A percentile compares a stretch with the other conserved stretches of the same genome.
phyloP scores from a whole-genome alignment of 495 filamentous ascomycete genomes.

The Paragyromitra xinjiangensis region DNA sequence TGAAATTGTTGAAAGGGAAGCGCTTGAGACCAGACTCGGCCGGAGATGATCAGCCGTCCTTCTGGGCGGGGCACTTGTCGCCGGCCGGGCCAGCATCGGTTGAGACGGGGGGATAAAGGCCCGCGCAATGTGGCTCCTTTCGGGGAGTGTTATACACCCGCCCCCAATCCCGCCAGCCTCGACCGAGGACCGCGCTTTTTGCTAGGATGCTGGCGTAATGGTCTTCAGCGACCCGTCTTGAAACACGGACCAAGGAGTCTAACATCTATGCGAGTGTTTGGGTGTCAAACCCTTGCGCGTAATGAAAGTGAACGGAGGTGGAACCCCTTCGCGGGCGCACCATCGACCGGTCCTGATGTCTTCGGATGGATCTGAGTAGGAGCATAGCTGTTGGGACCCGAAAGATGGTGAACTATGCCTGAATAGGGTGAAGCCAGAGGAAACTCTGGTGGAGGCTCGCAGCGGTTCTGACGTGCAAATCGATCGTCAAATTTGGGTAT shows the following conservation, averaged over 20 bases:
- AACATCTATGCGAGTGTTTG: constrained; percentile 75
- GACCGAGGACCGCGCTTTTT: constrained; percentile 67
- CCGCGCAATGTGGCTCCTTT: constrained; percentile 67
- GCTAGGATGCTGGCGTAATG: constrained; percentile 68
- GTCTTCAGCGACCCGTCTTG: constrained; percentile 67
- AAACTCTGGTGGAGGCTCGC: constrained; percentile 78
- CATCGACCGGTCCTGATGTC: constrained; percentile 78
- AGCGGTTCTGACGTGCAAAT: constrained; percentile 80
- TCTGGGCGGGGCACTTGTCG: constrained; percentile 67
- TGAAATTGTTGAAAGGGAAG: constrained; percentile 82
- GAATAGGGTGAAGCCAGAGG: constrained; percentile 79
- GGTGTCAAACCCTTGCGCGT: constrained; percentile 72
- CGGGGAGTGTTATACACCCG: constrained; percentile 72
- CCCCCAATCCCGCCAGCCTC: constrained; percentile 61
- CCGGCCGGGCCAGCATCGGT: constrained; percentile 71
- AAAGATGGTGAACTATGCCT: constrained; percentile 76
- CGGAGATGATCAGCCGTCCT: constrained; percentile 65
- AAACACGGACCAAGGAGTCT: constrained; percentile 80
- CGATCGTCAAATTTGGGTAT: constrained; percentile 68
- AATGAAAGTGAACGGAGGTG: constrained; percentile 77
- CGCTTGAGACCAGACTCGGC: constrained; percentile 71
- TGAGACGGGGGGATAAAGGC: constrained; percentile 67
- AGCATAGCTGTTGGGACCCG: constrained; percentile 77
- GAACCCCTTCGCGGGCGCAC: constrained; percentile 66
- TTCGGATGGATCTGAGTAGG: constrained; percentile 80